Evolutionary conservation across 2,329 filamentous ascomycete species (phyloP).

Genomic region (Talaromyces atroroseus): DNA sequence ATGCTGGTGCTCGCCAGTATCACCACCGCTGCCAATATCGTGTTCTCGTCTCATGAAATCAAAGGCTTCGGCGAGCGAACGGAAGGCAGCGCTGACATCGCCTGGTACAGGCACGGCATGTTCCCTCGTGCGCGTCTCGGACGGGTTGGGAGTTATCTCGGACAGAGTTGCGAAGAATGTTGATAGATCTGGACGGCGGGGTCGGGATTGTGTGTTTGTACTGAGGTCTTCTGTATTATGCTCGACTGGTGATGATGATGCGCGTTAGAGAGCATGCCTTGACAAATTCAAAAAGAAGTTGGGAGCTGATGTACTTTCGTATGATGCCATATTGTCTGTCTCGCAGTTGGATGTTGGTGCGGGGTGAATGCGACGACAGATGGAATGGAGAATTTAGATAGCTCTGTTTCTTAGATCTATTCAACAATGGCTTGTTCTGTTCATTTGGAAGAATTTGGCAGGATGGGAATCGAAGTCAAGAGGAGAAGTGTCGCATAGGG

Average conservation of each 20-base stretch:
- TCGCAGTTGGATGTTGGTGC: neutral
- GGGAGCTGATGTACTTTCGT: constrained; percentile 30
- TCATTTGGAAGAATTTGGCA: neutral
- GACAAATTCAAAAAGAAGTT: neutral
- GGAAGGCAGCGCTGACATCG: constrained; percentile 56
- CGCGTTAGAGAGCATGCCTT: constrained; percentile 8
- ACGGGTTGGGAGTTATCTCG: constrained; percentile 51
- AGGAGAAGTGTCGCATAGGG: neutral
- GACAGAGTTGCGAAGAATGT: constrained; percentile 59
- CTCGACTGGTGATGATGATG: constrained; percentile 28
- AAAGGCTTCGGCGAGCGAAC: constrained; percentile 57
- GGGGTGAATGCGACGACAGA: constrained; percentile 6
- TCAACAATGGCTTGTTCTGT: neutral
- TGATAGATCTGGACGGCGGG: constrained; percentile 57
- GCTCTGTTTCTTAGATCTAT: neutral
- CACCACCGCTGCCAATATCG: constrained; percentile 29
- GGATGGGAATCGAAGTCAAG: neutral
- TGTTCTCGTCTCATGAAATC: constrained; percentile 51
- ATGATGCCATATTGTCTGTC: constrained; percentile 33
- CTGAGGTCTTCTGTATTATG: constrained; percentile 35
- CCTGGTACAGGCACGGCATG: constrained; percentile 56
- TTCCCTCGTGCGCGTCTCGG: constrained; percentile 47
- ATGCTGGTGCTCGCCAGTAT: constrained; percentile 22
- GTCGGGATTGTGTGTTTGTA: constrained; percentile 24
- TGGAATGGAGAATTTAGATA: neutral